These are phyloP conservation scores for Pneumocystis sp. DNA, from an alignment of 1,139 yeast genomes.

Conservation along the genomic window DNA sequence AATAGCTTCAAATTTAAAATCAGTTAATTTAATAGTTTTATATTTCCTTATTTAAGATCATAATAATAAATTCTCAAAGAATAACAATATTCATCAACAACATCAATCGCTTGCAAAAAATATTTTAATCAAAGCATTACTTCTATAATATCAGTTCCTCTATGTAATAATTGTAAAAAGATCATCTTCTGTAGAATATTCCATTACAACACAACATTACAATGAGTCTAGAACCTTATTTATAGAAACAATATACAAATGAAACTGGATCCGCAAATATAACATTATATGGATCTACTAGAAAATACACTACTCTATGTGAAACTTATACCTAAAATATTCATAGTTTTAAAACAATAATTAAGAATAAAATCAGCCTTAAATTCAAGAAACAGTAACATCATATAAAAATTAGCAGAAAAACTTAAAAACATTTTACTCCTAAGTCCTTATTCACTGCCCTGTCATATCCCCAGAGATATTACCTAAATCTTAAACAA, in stretches of 20 bases:
- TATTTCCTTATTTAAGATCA: constrained; percentile 83
- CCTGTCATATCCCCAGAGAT: neutral
- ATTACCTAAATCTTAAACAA: too few species aligned
- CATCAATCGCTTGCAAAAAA: constrained; percentile 67
- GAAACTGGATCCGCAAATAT: constrained; percentile 60
- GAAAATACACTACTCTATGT: constrained; percentile 69
- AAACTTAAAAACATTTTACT: neutral
- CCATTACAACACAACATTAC: constrained; percentile 55
- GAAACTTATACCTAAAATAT: constrained; percentile 76
- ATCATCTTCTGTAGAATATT: constrained; percentile 69
- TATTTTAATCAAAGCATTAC: constrained; percentile 44
- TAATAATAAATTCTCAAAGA: constrained; percentile 60
- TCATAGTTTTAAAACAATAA: neutral
- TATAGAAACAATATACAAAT: constrained; percentile 63
- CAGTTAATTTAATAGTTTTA: constrained; percentile 55
- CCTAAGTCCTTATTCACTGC: neutral
- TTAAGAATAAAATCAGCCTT: neutral
- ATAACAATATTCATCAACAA: constrained; percentile 53
- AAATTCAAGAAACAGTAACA: neutral
- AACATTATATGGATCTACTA: constrained; percentile 41
- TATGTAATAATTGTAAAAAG: constrained; percentile 61
- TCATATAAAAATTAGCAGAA: neutral
- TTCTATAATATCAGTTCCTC: constrained; percentile 37
- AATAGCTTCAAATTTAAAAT: constrained; percentile 71
- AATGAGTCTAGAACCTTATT: constrained; percentile 43